Conservation (phyloP, 2,329 filamentous ascomycete genomes). For the Trichoderma lentiforme region DNA sequence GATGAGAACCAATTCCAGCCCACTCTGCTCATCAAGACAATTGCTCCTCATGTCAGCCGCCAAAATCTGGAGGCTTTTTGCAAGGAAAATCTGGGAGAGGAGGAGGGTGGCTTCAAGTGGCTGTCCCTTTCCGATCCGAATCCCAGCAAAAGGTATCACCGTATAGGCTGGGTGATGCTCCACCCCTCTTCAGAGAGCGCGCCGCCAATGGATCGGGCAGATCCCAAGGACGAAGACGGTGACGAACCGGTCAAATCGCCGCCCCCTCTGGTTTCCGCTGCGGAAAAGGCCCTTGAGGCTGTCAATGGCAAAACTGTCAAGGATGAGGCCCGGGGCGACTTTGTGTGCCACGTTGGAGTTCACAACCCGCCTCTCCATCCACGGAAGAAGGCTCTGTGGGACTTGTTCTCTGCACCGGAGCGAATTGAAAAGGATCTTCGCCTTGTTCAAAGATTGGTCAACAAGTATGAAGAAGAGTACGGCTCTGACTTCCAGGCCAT, state of each 20-base stretch:
- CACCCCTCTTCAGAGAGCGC: slow-evolving; percentile 71
- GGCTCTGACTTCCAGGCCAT: slow-evolving; percentile 74
- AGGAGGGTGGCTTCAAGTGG: slow-evolving; percentile 91
- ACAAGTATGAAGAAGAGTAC: slow-evolving; percentile 81
- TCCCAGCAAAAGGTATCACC: slow-evolving; percentile 92
- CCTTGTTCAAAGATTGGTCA: slow-evolving; percentile 75
- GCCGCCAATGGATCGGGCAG: slow-evolving; percentile 65
- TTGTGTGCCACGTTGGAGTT: slow-evolving; percentile 94
- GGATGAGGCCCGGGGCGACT: slow-evolving; percentile 89
- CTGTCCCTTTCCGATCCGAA: slow-evolving; percentile 95
- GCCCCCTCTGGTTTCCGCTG: slow-evolving; percentile 53
- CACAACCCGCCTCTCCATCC: slow-evolving; percentile 84
- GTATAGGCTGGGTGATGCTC: slow-evolving; percentile 98
- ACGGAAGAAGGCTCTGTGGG: slow-evolving; percentile 94
- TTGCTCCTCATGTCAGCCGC: slow-evolving; percentile 92
- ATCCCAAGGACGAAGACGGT: slow-evolving; percentile 67
- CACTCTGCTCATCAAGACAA: slow-evolving; percentile 94
- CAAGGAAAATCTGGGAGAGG: slow-evolving; percentile 88
- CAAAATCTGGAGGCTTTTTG: slow-evolving; percentile 92
- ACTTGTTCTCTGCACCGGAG: slow-evolving; percentile 91
- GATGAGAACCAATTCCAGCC: slow-evolving; percentile 88
- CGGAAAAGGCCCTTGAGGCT: slow-evolving; percentile 85
- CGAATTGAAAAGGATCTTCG: slow-evolving; percentile 86
- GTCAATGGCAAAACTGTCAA: slow-evolving; percentile 97
- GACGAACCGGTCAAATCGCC: slow-evolving; percentile 56